A percentile compares a stretch with the other conserved stretches of the same genome.
These are phyloP conservation scores for Pharus latifolius DNA, from an alignment of 176 grass and related monocot genomes.

Conservation along the genomic window DNA sequence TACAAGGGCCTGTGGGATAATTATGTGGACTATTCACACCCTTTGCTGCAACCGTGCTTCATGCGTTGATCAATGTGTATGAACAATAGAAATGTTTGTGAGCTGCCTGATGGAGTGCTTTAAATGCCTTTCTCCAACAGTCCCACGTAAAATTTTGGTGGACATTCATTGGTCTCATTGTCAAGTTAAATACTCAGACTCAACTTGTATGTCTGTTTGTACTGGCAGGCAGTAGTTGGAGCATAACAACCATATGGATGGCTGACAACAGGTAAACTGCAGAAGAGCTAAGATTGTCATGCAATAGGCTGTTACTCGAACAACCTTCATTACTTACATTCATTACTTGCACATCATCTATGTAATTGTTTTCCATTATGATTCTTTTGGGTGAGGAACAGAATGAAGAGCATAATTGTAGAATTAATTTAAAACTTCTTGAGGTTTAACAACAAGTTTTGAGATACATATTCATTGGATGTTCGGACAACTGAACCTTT, in stretches of 20 bases:
- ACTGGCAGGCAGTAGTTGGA: slow-evolving; percentile 23
- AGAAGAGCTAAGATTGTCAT: slow-evolving; percentile 25
- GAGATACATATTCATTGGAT: slow-evolving; percentile 33
- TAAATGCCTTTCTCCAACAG: not conserved
- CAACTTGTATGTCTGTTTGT: slow-evolving; percentile 22
- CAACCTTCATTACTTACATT: slow-evolving; percentile 21
- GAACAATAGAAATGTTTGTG: slow-evolving; percentile 28
- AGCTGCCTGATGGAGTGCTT: slow-evolving; percentile 7
- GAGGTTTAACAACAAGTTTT: slow-evolving; percentile 36
- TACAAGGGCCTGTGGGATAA: slow-evolving; percentile 94
- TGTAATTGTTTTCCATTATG: slow-evolving; percentile 44
- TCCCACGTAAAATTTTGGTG: not conserved
- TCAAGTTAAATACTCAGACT: slow-evolving; percentile 22
- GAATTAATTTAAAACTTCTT: slow-evolving; percentile 42
- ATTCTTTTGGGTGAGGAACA: slow-evolving; percentile 33
- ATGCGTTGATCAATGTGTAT: slow-evolving; percentile 51
- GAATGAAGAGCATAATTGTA: slow-evolving; percentile 26
- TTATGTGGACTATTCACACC: slow-evolving; percentile 94
- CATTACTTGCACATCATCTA: slow-evolving; percentile 6
- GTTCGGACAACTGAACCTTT: slow-evolving; percentile 11
- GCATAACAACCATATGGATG: slow-evolving; percentile 5
- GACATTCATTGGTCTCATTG: not conserved
- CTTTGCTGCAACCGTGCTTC: slow-evolving; percentile 82
- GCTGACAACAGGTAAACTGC: slow-evolving; percentile 23
- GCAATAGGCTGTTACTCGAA: slow-evolving; percentile 26